Base-by-base conservation (phyloP, 352 stramenopile genomes). In the Pythium brassicae region DNA sequence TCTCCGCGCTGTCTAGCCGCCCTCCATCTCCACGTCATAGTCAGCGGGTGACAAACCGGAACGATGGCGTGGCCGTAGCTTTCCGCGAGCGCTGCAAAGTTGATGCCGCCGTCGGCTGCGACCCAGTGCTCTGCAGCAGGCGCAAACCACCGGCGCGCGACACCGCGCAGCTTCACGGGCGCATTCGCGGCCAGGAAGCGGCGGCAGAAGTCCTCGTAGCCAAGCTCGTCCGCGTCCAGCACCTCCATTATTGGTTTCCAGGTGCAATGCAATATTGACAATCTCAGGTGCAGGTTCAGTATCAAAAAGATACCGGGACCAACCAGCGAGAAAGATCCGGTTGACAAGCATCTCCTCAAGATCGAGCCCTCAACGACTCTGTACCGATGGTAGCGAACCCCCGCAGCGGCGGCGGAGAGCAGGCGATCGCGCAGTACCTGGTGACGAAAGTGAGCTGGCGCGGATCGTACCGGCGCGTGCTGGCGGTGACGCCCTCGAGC, bases 161-260 rank as follows among this genome's bases (percentile, higher is more conserved):
- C 70, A 20, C 91, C 89, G 19, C 62, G 66, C 50, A 95, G 71
- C 35, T 87, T 64, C 32, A 95, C 78, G 9, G 85, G 85, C 11
- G 65, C 65, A 55, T 93, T 95, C 8, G 49, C 54, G 26, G 66
- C 66, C 71, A 93, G 86, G 63, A 87, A 95, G n/a, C 55, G 68
- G 45, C 59, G 55, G 63, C 83, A 93, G 63, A 95, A 93, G 32
- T 60, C 76, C 17, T 72, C 71, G 53, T 95, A 95, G 49, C 61
- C 70, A 43, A 93, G 62, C 55, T 58, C 60, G 5, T 55, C 52
- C 2, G 77, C 77, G 54, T 92, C 77, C 55, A 85, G 69, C 22
- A 70, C 55, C 55, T 90, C 74, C 60, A 92, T 88, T 37, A 14
- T 37, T 37, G 32, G n/a, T n/a, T n/a, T n/a, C n/a, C n/a, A n/a